A percentile compares a stretch with the other conserved stretches of the same genome.
Evolutionary conservation across 257 asterid species (phyloP).

Genomic region (Fraxinus anomala): DNA sequence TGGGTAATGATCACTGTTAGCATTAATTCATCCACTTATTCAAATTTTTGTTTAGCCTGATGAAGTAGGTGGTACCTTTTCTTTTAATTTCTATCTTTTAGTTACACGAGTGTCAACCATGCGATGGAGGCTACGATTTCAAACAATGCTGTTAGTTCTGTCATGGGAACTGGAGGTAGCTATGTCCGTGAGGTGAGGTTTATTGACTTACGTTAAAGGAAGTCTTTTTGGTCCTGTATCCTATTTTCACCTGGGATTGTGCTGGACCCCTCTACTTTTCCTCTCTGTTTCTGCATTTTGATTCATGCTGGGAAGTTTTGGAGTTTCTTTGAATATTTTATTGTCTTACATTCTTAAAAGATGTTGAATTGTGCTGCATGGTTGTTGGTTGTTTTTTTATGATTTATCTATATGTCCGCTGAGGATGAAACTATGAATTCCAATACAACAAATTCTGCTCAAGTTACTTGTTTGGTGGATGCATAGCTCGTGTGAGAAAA

Average conservation of each 20-base stretch:
- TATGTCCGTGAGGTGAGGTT: constrained; percentile 55
- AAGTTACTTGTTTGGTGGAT: neutral
- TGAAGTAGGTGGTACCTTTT: constrained; percentile 4
- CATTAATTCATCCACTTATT: constrained; percentile 5
- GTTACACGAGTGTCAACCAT: constrained; percentile 43
- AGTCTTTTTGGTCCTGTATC: neutral
- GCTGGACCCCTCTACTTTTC: neutral
- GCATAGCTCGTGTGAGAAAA: constrained; percentile 3
- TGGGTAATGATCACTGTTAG: constrained; percentile 47
- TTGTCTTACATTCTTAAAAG: neutral
- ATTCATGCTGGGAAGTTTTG: neutral
- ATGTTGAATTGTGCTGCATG: neutral
- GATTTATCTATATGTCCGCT: neutral
- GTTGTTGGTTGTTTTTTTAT: neutral
- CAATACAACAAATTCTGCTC: neutral
- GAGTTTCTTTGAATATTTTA: neutral
- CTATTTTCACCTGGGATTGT: neutral
- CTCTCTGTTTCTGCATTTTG: neutral
- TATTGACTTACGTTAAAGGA: neutral
- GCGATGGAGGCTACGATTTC: constrained; percentile 40
- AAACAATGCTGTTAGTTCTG: constrained; percentile 31
- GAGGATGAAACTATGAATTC: neutral
- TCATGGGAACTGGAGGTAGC: constrained; percentile 46
- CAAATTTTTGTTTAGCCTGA: neutral
- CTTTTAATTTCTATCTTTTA: constrained; percentile 29